Conservation (phyloP, 371 early-diverging fungal genomes). For the Coemansia sp. region DNA sequence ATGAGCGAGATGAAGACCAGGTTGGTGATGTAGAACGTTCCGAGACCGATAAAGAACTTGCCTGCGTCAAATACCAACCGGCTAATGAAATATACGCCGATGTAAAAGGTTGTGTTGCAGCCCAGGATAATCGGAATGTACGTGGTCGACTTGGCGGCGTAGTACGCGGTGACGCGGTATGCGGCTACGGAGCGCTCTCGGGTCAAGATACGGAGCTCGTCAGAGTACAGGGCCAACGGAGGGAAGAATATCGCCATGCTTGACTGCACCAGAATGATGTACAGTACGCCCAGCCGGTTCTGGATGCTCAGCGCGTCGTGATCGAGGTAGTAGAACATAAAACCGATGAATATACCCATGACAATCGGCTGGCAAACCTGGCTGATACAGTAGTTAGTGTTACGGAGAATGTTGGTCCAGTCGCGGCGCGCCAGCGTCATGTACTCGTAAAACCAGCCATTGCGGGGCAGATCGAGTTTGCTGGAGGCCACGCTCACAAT, state of each 20-base stretch:
- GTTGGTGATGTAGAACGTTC: slow-evolving; percentile 21
- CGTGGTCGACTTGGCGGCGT: slow-evolving; percentile 33
- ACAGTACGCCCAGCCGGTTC: slow-evolving; percentile 43
- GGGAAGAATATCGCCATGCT: slow-evolving; percentile 37
- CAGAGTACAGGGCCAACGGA: slow-evolving; percentile 30
- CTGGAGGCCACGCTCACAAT: too few species aligned
- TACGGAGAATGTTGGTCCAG: slow-evolving; percentile 39
- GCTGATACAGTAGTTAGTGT: slow-evolving; percentile 24
- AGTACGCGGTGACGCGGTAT: slow-evolving; percentile 47
- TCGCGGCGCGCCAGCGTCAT: slow-evolving; percentile 30
- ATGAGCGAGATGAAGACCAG: slow-evolving; percentile 29
- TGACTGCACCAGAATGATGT: slow-evolving; percentile 34
- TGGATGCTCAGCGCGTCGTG: slow-evolving; percentile 30
- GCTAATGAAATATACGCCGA: slow-evolving; percentile 43
- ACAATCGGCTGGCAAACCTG: slow-evolving; percentile 23
- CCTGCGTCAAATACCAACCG: slow-evolving; percentile 30
- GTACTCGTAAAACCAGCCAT: slow-evolving; percentile 40
- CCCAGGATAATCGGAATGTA: slow-evolving; percentile 36
- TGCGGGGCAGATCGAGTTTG: slow-evolving; percentile 15
- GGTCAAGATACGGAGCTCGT: slow-evolving; percentile 39
- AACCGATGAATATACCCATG: slow-evolving; percentile 34
- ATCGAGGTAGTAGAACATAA: slow-evolving; percentile 43
- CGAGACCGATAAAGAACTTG: slow-evolving; percentile 46
- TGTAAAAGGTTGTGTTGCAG: slow-evolving; percentile 33
- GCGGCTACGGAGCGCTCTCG: slow-evolving; percentile 46